A percentile compares a stretch with the other conserved stretches of the same genome.
phyloP scores from a whole-genome alignment of 1,284 basidiomycete genomes.

The Apiotrichum mycotoxinovorans region DNA sequence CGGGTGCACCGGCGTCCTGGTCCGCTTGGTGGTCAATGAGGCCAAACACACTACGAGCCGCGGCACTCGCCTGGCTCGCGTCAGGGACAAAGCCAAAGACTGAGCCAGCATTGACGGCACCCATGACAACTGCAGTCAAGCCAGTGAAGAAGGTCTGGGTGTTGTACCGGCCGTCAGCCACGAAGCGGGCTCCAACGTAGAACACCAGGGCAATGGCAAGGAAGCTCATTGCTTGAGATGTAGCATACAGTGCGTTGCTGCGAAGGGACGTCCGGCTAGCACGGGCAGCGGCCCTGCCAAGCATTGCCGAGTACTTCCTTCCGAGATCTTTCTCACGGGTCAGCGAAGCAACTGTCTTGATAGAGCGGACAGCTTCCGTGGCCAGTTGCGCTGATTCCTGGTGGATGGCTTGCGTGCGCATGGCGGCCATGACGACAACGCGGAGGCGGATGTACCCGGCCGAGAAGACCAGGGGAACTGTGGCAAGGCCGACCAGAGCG shows the following conservation, averaged over 20 bases:
- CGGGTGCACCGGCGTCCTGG: slow-evolving; percentile 71
- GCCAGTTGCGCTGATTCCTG: slow-evolving; percentile 80
- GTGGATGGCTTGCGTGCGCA: slow-evolving; percentile 79
- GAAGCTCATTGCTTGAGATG: slow-evolving; percentile 75
- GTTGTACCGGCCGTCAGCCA: slow-evolving; percentile 57
- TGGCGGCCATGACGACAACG: slow-evolving; percentile 73
- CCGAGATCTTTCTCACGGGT: slow-evolving; percentile 77
- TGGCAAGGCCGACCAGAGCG: slow-evolving; percentile 57
- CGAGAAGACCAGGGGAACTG: slow-evolving; percentile 76
- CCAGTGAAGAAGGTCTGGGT: slow-evolving; percentile 76
- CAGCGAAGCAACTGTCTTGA: slow-evolving; percentile 86
- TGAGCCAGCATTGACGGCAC: slow-evolving; percentile 49
- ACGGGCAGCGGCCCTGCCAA: too few relatives aligned
- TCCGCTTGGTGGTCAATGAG: slow-evolving; percentile 81
- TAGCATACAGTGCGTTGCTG: slow-evolving; percentile 66
- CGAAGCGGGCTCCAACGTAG: slow-evolving; percentile 48
- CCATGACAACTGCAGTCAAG: slow-evolving; percentile 59
- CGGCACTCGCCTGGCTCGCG: slow-evolving; percentile 77
- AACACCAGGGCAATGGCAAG: slow-evolving; percentile 75
- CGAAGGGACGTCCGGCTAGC: slow-evolving; percentile 64
- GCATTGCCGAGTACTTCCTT: slow-evolving; percentile 65
- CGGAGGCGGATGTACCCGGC: slow-evolving; percentile 79
- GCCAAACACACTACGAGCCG: slow-evolving; percentile 70
- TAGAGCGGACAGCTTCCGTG: slow-evolving; percentile 80
- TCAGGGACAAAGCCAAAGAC: slow-evolving; percentile 93